A percentile compares a stretch with the other conserved stretches of the same genome.
phyloP scores from a whole-genome alignment of 1,139 yeast species.

The Geotrichum europaeum region DNA sequence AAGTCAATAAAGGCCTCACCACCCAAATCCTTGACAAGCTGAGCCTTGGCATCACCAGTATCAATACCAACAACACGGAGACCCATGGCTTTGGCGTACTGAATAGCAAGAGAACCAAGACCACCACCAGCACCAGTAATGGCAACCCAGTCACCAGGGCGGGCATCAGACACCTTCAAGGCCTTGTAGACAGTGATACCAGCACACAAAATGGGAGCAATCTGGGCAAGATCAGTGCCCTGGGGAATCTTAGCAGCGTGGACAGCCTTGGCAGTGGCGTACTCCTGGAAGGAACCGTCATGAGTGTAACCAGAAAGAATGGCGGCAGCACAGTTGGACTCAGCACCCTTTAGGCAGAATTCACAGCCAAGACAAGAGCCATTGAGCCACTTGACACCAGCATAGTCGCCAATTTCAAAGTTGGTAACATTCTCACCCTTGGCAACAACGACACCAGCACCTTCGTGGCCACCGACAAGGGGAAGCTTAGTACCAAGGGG shows the following conservation, averaged over 20 bases:
- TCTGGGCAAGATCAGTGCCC: slow-evolving; percentile 64
- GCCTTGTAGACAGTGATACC: slow-evolving; percentile 86
- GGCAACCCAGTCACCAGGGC: slow-evolving; percentile 74
- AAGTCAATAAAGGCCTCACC: slow-evolving; percentile 70
- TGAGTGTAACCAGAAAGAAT: slow-evolving; percentile 73
- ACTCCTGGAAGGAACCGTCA: slow-evolving; percentile 81
- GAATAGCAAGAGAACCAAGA: slow-evolving; percentile 73
- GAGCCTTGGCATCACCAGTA: slow-evolving; percentile 62
- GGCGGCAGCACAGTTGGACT: slow-evolving; percentile 63
- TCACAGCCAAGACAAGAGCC: slow-evolving; percentile 72
- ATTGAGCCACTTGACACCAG: slow-evolving; percentile 69
- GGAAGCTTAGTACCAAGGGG: slow-evolving; percentile 60
- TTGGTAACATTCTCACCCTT: slow-evolving; percentile 62
- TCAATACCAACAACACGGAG: slow-evolving; percentile 70
- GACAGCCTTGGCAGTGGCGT: slow-evolving; percentile 78
- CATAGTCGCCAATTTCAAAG: slow-evolving; percentile 69
- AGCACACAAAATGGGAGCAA: slow-evolving; percentile 74
- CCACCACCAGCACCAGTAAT: slow-evolving; percentile 85
- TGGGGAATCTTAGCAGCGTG: slow-evolving; percentile 75
- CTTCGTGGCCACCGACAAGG: slow-evolving; percentile 79
- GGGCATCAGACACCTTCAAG: slow-evolving; percentile 57
- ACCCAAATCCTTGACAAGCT: slow-evolving; percentile 51
- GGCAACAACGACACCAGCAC: slow-evolving; percentile 78
- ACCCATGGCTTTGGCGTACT: slow-evolving; percentile 81
- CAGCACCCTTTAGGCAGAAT: slow-evolving; percentile 60